phyloP scores from a whole-genome alignment of 2,329 filamentous ascomycete genomes.

The Cladorrhinum sp. region DNA sequence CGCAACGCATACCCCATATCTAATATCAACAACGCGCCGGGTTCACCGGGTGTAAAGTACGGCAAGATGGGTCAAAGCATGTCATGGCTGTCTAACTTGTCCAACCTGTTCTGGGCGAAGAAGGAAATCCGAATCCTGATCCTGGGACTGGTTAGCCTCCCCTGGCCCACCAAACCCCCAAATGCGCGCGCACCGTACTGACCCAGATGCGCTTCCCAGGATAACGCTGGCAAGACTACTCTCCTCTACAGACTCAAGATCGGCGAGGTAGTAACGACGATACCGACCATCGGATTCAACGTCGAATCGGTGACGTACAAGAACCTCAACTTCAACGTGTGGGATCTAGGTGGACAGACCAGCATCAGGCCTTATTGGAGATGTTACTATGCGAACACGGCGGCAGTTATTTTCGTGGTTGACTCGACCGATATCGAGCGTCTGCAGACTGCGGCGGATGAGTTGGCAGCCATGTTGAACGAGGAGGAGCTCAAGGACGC shows the following conservation, averaged over 20 bases:
- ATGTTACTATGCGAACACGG: conserved; percentile 98
- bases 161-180: conserved; percentile 19
- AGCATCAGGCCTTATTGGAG: conserved; percentile 98
- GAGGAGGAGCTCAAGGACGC: conserved; percentile 96
- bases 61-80: conserved; percentile 61
- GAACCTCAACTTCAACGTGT: conserved; percentile 98
- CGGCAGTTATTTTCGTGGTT: conserved; percentile 97
- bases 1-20: not conserved
- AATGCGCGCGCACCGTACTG: conserved; percentile 15
- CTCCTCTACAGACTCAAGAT: conserved; percentile 97
- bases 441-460: conserved; percentile 86
- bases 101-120: conserved; percentile 77
- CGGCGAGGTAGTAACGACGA: conserved; percentile 97
- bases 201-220: conserved; percentile 50
- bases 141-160: conserved; percentile 72
- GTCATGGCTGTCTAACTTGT: conserved; percentile 69
- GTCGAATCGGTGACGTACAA: conserved; percentile 98
- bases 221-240: conserved; percentile 98
- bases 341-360: conserved; percentile 98
- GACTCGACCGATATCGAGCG: conserved; percentile 97
- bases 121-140: conserved; percentile 98
- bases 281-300: conserved; percentile 99
- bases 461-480: conserved; percentile 90
- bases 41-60: conserved; percentile 10
- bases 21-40: conserved; percentile 4